A percentile compares a stretch with the other conserved stretches of the same genome.
Evolutionary conservation across 768 basidiomycete genomes (phyloP).

Genomic region (Psilocybe cubensis): DNA sequence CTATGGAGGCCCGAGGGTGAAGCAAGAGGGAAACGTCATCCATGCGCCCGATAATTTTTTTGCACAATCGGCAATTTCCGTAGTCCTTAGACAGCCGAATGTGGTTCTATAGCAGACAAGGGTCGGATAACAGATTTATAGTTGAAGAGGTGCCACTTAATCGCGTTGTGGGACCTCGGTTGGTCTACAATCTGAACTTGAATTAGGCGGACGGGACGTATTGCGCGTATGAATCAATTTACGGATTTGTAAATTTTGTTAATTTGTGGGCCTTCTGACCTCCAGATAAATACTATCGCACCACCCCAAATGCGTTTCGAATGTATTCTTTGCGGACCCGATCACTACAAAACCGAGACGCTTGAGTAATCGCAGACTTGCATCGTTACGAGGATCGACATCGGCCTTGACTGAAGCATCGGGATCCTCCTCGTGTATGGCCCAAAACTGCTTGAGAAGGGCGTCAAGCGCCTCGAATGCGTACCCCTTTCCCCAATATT

Average conservation of each 20-base stretch:
- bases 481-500: slow-evolving; percentile 28
- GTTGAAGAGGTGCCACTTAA: too few species aligned
- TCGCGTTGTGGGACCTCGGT: too few species aligned
- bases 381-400: slow-evolving; percentile 26
- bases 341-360: slow-evolving; percentile 24
- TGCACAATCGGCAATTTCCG: too few species aligned
- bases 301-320: slow-evolving; percentile 27
- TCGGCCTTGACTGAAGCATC: slow-evolving; percentile 19
- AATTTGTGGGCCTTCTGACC: slow-evolving; percentile 3
- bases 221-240: neutral
- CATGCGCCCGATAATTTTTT: too few species aligned
- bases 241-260: neutral
- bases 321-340: slow-evolving; percentile 23
- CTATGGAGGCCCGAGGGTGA: too few species aligned
- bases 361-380: slow-evolving; percentile 17
- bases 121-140: too few species aligned
- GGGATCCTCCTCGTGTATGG: neutral
- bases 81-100: too few species aligned
- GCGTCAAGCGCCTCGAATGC: slow-evolving; percentile 25
- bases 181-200: too few species aligned
- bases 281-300: slow-evolving; percentile 28
- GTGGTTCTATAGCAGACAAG: too few species aligned
- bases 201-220: too few species aligned
- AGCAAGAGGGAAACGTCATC: too few species aligned
- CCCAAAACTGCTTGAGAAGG: slow-evolving; percentile 21